phyloP scores from a whole-genome alignment of 2,329 filamentous ascomycete genomes.

The Tricladium varicosporioides region DNA sequence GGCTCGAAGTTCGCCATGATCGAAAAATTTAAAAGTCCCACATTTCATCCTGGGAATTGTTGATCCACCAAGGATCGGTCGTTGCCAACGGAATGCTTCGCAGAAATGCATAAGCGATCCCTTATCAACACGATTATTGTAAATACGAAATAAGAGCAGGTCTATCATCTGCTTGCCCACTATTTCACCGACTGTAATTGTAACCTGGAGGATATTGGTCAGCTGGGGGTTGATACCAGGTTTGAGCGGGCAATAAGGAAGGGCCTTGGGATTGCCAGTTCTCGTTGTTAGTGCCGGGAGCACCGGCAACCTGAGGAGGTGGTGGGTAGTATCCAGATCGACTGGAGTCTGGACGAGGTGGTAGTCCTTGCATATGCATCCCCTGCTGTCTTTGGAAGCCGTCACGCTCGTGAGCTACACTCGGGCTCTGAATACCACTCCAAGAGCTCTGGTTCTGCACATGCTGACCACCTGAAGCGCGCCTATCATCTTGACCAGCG shows the following conservation, averaged over 20 bases:
- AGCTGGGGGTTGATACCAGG: slow-evolving; percentile 12
- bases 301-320: slow-evolving; percentile 13
- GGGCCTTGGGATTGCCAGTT: slow-evolving; percentile 11
- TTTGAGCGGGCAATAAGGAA: slow-evolving; percentile 10
- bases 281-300: slow-evolving; percentile 13
- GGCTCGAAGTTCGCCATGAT: too few species aligned
- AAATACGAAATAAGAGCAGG: neutral
- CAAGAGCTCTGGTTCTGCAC: slow-evolving; percentile 5
- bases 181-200: slow-evolving; percentile 9
- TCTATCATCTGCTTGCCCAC: neutral
- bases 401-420: slow-evolving; percentile 15
- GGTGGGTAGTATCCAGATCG: slow-evolving; percentile 19
- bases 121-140: too few species aligned
- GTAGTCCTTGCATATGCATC: slow-evolving; percentile 11
- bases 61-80: too few species aligned
- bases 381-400: slow-evolving; percentile 8
- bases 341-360: slow-evolving; percentile 23
- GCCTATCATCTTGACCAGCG: slow-evolving; percentile 12
- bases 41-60: too few species aligned
- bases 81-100: too few species aligned
- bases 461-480: neutral
- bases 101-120: too few species aligned
- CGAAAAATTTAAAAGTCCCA: too few species aligned
- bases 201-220: slow-evolving; percentile 15
- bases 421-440: slow-evolving; percentile 4